Evolutionary conservation across 1,284 basidiomycete genomes (phyloP).

Genomic region (Ganoderma meredithae): DNA sequence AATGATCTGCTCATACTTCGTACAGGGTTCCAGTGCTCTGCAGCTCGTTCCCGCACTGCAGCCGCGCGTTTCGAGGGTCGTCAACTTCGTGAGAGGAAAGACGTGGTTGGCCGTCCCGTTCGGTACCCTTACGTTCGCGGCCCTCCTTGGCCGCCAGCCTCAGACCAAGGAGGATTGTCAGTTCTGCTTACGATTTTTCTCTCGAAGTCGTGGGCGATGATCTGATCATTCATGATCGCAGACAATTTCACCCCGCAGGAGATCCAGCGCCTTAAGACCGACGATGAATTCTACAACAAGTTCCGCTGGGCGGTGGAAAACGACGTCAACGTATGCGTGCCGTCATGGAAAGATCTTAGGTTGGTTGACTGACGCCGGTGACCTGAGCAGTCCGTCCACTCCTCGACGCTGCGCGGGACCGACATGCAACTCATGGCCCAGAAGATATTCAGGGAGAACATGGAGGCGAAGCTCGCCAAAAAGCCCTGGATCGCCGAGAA

Average conservation of each 20-base stretch:
- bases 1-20: neutral
- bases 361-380: neutral
- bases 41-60: conserved; percentile 69
- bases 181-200: conserved; percentile 22
- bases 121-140: conserved; percentile 47
- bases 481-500: conserved; percentile 68
- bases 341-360: neutral
- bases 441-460: conserved; percentile 52
- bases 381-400: conserved; percentile 50
- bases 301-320: conserved; percentile 60
- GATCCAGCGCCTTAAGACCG: conserved; percentile 51
- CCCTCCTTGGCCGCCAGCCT: conserved; percentile 47
- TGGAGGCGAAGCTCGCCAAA: conserved; percentile 58
- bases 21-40: conserved; percentile 68
- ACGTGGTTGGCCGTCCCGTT: conserved; percentile 68
- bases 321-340: conserved; percentile 56
- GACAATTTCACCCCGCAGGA: conserved; percentile 65
- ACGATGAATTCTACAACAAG: conserved; percentile 55
- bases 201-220: neutral
- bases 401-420: conserved; percentile 52
- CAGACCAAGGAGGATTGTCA: conserved; percentile 51
- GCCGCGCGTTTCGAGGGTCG: conserved; percentile 56
- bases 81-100: conserved; percentile 66
- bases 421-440: conserved; percentile 50
- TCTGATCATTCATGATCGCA: neutral